phyloP scores from a whole-genome alignment of 176 grass and related monocot species.

The Aegilops speltoides region DNA sequence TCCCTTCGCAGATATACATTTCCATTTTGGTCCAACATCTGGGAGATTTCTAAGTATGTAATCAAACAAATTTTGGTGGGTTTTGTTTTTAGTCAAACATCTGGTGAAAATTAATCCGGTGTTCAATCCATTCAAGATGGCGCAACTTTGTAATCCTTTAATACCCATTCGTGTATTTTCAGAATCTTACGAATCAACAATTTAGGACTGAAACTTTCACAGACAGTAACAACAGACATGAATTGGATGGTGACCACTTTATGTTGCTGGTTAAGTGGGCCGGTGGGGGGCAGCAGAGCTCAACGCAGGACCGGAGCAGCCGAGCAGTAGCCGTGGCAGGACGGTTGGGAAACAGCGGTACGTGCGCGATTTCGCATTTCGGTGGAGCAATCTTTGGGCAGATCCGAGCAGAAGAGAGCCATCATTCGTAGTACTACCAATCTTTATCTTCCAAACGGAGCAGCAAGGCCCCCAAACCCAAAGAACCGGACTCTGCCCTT shows the following conservation, averaged over 20 bases:
- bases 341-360: constrained; percentile 16
- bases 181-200: too few species aligned
- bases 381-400: constrained; percentile 18
- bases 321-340: not conserved
- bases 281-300: not conserved
- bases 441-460: not conserved
- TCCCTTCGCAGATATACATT: too few species aligned
- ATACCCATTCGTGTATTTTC: too few species aligned
- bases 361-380: not conserved
- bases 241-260: not conserved
- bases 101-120: too few species aligned
- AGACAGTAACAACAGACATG: not conserved
- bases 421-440: not conserved
- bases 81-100: too few species aligned
- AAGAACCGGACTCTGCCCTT: not conserved
- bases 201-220: too few species aligned
- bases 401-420: constrained; percentile 22
- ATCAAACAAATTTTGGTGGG: too few species aligned
- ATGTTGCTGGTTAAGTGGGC: not conserved
- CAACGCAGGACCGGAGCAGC: not conserved
- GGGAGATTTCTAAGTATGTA: too few species aligned
- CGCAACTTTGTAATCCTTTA: too few species aligned
- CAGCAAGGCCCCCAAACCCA: not conserved
- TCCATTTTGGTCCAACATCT: too few species aligned
- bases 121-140: too few species aligned